Percentiles rank a stretch among this genome's conserved stretches.
Evolutionary conservation across 2,329 filamentous ascomycete species (phyloP).

Genomic region (Hypocrella siamensis): DNA sequence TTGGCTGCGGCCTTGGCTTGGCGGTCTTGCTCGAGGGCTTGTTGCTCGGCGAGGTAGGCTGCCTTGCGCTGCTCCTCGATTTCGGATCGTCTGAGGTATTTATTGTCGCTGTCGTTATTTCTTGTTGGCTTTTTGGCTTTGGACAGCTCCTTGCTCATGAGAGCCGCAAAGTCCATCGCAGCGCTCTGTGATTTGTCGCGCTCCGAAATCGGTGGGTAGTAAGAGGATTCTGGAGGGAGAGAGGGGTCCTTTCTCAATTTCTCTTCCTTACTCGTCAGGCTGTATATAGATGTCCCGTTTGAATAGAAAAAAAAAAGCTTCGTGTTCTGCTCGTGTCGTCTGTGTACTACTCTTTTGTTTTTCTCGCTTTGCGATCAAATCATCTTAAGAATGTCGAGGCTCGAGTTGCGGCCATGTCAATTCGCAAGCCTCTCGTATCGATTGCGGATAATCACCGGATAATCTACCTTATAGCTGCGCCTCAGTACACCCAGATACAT

Average conservation of each 20-base stretch:
- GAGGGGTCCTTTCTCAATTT: not conserved
- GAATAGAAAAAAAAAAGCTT: no score
- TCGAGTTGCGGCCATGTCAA: not conserved
- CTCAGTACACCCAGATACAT: no score
- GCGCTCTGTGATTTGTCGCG: not conserved
- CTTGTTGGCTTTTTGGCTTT: conserved; percentile 55
- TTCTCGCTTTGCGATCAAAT: not conserved
- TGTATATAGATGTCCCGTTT: not conserved
- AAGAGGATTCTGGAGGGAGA: not conserved
- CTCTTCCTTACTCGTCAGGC: not conserved
- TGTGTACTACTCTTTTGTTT: not conserved
- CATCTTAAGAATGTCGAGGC: not conserved
- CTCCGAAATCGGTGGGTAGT: not conserved
- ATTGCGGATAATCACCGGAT: conserved; percentile 13
- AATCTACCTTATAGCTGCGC: conserved; percentile 4
- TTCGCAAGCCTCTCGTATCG: conserved; percentile 7
- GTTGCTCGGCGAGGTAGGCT: conserved; percentile 71
- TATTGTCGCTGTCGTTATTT: conserved; percentile 38
- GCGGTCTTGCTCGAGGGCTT: conserved; percentile 54
- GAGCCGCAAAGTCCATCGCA: conserved; percentile 83
- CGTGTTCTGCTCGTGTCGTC: no score
- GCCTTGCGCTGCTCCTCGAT: conserved; percentile 68
- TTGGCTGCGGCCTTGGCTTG: conserved; percentile 58
- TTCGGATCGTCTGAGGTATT: conserved; percentile 76
- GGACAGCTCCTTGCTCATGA: conserved; percentile 87